phyloP scores from a whole-genome alignment of 495 filamentous ascomycete genomes.

The Podospora didyma region DNA sequence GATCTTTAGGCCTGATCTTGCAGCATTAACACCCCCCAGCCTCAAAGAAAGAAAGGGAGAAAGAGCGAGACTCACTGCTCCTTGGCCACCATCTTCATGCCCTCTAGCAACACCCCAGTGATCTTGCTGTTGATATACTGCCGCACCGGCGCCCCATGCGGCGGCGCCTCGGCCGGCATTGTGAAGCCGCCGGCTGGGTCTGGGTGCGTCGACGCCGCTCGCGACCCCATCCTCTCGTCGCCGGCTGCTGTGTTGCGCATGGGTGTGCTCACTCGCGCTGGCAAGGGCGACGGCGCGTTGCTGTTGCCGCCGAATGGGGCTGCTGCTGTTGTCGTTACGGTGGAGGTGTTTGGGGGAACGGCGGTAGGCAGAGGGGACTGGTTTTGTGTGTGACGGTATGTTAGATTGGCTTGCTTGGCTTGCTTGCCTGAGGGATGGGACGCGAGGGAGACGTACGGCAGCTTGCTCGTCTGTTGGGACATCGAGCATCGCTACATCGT shows the following conservation, averaged over 20 bases:
- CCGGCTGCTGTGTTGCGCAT: slow-evolving; percentile 21
- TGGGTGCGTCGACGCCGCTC: slow-evolving; percentile 51
- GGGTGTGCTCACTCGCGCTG: slow-evolving; percentile 38
- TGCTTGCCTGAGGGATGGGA: not conserved
- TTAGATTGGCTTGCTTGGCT: slow-evolving; percentile 14
- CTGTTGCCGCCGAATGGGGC: slow-evolving; percentile 13
- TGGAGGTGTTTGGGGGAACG: slow-evolving; percentile 6
- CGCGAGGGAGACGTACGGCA: no score
- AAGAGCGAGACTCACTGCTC: slow-evolving; percentile 62
- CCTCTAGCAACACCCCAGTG: slow-evolving; percentile 78
- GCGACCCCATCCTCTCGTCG: slow-evolving; percentile 25
- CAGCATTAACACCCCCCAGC: not conserved
- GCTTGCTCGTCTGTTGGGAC: no score
- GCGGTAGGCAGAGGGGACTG: slow-evolving; percentile 5
- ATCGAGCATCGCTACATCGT: no score
- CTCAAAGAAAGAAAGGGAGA: not conserved
- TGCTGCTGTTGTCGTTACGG: slow-evolving; percentile 10
- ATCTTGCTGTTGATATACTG: slow-evolving; percentile 89
- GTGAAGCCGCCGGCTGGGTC: slow-evolving; percentile 38
- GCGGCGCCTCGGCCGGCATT: slow-evolving; percentile 49
- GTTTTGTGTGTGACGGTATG: slow-evolving; percentile 8
- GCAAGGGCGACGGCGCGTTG: slow-evolving; percentile 37
- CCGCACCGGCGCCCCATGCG: slow-evolving; percentile 80
- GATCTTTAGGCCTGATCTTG: slow-evolving; percentile 65
- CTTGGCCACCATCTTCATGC: slow-evolving; percentile 82